Evolutionary conservation across 352 stramenopile species (phyloP).

Genomic region (Detonula confervacea): DNA sequence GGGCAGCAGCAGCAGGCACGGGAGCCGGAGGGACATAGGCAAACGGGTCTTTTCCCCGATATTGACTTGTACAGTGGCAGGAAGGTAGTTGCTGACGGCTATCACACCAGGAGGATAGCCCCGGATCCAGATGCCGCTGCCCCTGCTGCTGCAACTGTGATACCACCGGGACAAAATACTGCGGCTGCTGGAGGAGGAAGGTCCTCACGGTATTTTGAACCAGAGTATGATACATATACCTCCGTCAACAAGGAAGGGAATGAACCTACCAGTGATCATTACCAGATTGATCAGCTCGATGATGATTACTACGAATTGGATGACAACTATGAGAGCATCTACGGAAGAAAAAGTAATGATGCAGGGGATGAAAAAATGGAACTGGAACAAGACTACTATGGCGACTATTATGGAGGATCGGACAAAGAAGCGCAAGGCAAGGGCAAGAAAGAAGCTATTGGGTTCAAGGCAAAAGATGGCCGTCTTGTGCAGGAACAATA

Average conservation of each 20-base stretch:
- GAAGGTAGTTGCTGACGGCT: neutral
- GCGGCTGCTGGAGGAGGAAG: neutral
- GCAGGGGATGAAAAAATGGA: too few species aligned
- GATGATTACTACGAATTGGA: neutral
- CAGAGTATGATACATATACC: neutral
- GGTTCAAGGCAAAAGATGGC: conserved; percentile 23
- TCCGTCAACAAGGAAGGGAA: neutral
- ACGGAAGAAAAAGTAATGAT: too few species aligned
- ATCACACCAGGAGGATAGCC: neutral
- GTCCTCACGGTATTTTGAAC: neutral
- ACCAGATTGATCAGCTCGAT: neutral
- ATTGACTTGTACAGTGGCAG: conserved; percentile 30
- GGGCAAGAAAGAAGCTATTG: conserved; percentile 1
- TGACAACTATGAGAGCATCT: too few species aligned
- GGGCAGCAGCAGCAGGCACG: conserved; percentile 2
- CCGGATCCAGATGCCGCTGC: neutral
- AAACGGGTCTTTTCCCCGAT: conserved; percentile 50
- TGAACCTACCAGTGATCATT: neutral
- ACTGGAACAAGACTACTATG: neutral
- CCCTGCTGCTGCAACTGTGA: neutral
- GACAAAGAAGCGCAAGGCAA: neutral
- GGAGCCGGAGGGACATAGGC: conserved; percentile 34
- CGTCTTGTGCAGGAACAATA: neutral
- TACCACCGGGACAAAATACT: neutral
- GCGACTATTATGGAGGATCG: neutral